Base-by-base conservation (phyloP, 257 asterid genomes). In the Nicotiana otophora region DNA sequence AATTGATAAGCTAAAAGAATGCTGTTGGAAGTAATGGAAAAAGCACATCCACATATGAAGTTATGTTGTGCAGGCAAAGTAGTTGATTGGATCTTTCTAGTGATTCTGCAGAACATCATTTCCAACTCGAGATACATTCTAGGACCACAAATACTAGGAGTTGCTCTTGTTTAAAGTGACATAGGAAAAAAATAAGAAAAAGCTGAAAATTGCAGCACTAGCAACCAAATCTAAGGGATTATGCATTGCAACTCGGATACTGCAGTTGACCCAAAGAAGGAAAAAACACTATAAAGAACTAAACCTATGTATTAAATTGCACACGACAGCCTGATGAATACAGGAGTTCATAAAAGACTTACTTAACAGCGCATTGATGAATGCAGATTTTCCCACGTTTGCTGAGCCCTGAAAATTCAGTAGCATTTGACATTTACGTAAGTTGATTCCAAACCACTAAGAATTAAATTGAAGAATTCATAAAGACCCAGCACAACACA, bases 301-400 rank as follows among this genome's bases (percentile, higher is more conserved):
- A 75, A 16, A 28, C 80, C 10, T 75, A 28, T 75, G 11, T 36
- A 83, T 19, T n/a, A 28, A 72, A 53, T 36, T 34, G n/a, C 20
- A 30, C 76, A 2, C 77, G 19, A 53, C 63, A 66, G 53, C 55
- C 51, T 77, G 36, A 61, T 66, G 46, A 70, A 58, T 48, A 67
- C 39, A 80, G 83, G 39, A 60, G 64, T 2, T 75, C 80, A 75
- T 51, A 53, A 51, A 51, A 20, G 77, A 84, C 98, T 91, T 94
- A 96, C 99, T 93, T 89, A 96, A 88, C 80, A 94, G 65, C 42
- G 98, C 97, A 88, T 92, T 96, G 80, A 96, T 94, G 88, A 96
- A 96, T 84, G 99, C 98, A 74, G 98, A 96, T 89, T 94, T 96
- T 84, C 99, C 98, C 57, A 96, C 98, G 82, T 96, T 96, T 81